Percentiles rank a stretch among this genome's conserved stretches.
These are phyloP conservation scores for Salix brachista DNA, from an alignment of 345 rosid genomes.

Conservation along the genomic window DNA sequence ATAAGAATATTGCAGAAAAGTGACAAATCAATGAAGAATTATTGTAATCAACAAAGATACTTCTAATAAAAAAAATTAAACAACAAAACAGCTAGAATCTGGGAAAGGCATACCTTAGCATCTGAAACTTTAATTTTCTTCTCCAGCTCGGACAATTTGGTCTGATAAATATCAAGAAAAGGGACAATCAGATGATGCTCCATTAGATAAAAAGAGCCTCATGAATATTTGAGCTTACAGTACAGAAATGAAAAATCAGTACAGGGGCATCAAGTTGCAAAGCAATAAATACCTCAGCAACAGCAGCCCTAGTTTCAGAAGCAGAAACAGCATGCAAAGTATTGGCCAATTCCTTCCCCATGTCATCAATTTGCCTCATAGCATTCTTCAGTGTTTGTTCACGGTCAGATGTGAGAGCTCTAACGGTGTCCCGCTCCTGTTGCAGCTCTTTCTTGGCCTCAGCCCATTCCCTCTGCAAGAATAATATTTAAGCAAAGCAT, in stretches of 20 bases:
- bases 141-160: conserved; percentile 69
- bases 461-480: conserved; percentile 80
- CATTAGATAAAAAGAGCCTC: not conserved
- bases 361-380: conserved; percentile 79
- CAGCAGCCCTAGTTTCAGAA: conserved; percentile 83
- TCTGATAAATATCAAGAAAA: conserved; percentile 41
- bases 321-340: conserved; percentile 69
- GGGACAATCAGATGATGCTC: conserved; percentile 1
- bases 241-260: not conserved
- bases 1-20: not conserved
- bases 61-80: not conserved
- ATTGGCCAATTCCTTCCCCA: conserved; percentile 68
- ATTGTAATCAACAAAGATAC: not conserved
- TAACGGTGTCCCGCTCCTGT: conserved; percentile 70
- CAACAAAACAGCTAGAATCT: not conserved
- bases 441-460: conserved; percentile 84
- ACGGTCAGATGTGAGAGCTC: conserved; percentile 55
- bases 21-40: not conserved
- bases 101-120: conserved; percentile 49
- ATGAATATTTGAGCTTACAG: conserved; percentile 1
- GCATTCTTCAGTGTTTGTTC: conserved; percentile 68
- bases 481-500: not conserved
- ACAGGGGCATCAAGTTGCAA: too few relatives aligned
- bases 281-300: conserved; percentile 61
- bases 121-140: conserved; percentile 52